A percentile compares a stretch with the other conserved stretches of the same genome.
Conservation (phyloP, 2,329 filamentous ascomycete genomes). For the Neopestalotiopsis sp. region DNA sequence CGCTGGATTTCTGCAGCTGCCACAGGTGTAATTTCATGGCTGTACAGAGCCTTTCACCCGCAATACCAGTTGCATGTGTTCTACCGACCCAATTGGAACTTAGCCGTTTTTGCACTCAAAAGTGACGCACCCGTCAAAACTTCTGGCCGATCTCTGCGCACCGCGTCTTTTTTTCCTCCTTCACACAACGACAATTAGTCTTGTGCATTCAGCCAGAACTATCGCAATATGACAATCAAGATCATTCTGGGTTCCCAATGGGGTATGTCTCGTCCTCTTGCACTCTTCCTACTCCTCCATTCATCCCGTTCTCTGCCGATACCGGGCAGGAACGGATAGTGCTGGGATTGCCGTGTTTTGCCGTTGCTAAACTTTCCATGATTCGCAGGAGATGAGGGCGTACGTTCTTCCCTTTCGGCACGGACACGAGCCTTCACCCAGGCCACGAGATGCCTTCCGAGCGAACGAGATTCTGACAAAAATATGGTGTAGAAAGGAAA, state of each 20-base stretch:
- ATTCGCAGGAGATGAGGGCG: conserved; percentile 14
- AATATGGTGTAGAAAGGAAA: conserved; percentile 15
- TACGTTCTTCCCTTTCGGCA: conserved; percentile 10
- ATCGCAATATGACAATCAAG: conserved; percentile 14
- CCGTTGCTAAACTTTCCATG: conserved; percentile 4
- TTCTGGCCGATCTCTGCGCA: not conserved
- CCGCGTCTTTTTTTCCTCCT: conserved; percentile 10
- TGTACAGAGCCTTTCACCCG: not conserved
- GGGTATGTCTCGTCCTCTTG: conserved; percentile 17
- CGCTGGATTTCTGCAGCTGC: not conserved
- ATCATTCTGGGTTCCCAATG: conserved; percentile 21
- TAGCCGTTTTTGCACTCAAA: not conserved
- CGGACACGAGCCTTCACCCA: not conserved
- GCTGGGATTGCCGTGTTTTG: not conserved
- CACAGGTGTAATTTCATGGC: not conserved
- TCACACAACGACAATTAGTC: conserved; percentile 2
- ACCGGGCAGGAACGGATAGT: not conserved
- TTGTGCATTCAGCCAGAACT: conserved; percentile 12
- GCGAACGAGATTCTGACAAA: not conserved
- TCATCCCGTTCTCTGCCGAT: not conserved
- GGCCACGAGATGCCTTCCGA: not conserved
- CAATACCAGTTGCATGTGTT: not conserved
- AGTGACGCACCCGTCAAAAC: conserved; percentile 8
- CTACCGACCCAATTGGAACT: not conserved
- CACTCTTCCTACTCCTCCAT: conserved; percentile 4